phyloP scores from a whole-genome alignment of 495 filamentous ascomycete species.

The Xylaria acuta region DNA sequence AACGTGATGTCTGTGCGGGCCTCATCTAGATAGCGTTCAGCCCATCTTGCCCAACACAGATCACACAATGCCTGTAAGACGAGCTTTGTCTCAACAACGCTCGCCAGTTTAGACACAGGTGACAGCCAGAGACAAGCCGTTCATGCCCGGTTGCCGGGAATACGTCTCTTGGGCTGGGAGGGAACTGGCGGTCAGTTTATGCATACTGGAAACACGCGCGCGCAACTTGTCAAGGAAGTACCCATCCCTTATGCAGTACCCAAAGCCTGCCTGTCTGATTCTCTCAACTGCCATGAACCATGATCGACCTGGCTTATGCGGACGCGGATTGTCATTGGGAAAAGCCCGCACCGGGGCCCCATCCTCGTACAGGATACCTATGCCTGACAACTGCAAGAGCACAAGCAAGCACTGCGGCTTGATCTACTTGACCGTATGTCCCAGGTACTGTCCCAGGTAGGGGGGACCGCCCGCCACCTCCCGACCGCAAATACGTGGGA shows the following conservation, averaged over 20 bases:
- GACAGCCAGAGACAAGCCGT: constrained; percentile 25
- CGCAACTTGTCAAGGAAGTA: constrained; percentile 26
- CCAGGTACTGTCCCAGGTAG: constrained; percentile 19
- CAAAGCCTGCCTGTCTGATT: constrained; percentile 39
- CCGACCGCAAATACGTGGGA: constrained; percentile 9
- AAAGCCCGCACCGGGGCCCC: constrained; percentile 40
- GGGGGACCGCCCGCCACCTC: constrained; percentile 22
- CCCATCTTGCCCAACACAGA: constrained; percentile 19
- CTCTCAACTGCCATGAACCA: constrained; percentile 44
- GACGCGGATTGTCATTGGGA: constrained; percentile 37
- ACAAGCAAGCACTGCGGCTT: constrained; percentile 21
- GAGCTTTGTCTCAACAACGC: constrained; percentile 26
- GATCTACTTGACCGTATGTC: constrained; percentile 24
- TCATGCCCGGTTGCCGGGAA: constrained; percentile 41
- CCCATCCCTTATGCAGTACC: constrained; percentile 27
- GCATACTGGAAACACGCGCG: constrained; percentile 26
- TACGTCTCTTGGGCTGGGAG: constrained; percentile 35
- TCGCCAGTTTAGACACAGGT: constrained; percentile 14
- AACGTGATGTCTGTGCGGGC: constrained; percentile 42
- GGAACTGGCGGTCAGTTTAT: constrained; percentile 45
- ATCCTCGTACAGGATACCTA: constrained; percentile 40
- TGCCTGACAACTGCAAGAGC: constrained; percentile 30
- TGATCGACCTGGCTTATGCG: constrained; percentile 42
- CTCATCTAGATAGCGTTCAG: constrained; percentile 26
- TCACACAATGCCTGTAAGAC: constrained; percentile 28